These are phyloP conservation scores for Aspergillus diversus DNA, from an alignment of 495 filamentous ascomycete genomes.

Conservation along the genomic window DNA sequence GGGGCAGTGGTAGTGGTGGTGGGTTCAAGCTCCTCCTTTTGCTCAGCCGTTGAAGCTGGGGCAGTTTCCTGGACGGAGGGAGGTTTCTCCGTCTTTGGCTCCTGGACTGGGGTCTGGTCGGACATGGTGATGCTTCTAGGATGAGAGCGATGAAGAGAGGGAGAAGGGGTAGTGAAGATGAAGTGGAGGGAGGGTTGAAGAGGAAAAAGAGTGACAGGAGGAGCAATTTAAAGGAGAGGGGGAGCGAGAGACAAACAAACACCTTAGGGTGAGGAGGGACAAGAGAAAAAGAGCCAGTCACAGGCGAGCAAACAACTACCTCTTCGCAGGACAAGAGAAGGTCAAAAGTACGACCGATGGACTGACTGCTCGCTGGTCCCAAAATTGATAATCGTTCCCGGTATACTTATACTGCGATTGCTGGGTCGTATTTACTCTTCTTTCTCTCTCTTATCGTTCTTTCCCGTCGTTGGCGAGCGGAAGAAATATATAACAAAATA, in stretches of 20 bases:
- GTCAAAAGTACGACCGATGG: no score
- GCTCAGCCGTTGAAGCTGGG: constrained; percentile 16
- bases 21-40: constrained; percentile 5
- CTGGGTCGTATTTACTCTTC: background rate
- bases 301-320: background rate
- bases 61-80: constrained; percentile 4
- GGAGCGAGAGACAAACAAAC: constrained; percentile 12
- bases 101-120: constrained; percentile 23
- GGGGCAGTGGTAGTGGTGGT: constrained; percentile 10
- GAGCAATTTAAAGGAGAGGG: constrained; percentile 11
- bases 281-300: constrained; percentile 6
- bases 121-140: constrained; percentile 21
- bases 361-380: no score
- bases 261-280: background rate
- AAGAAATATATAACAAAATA: no score
- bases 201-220: constrained; percentile 14
- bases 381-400: no score
- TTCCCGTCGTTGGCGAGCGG: background rate
- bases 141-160: constrained; percentile 7
- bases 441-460: background rate
- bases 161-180: background rate
- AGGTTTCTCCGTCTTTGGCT: constrained; percentile 19
- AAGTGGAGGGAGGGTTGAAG: background rate
- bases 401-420: no score
- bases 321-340: no score